Evolutionary conservation across 1,139 yeast genomes (phyloP), one percentile per base, ranked within the genome.

Genomic region (Blastobotrys illinoisensis): DNA sequence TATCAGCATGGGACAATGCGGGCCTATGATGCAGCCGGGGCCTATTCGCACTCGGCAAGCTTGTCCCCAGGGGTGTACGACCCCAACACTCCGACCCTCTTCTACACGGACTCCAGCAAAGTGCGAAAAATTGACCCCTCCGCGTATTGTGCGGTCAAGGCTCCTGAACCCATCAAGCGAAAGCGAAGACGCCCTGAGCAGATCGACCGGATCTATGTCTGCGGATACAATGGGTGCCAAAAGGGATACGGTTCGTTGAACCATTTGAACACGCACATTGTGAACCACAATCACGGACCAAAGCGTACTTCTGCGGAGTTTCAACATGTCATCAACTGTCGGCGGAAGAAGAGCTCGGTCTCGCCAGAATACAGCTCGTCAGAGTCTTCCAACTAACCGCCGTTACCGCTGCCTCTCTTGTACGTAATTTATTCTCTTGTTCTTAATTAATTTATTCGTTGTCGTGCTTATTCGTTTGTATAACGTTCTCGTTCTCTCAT

Each of bases 181-280:
- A 84, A 85, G 54, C 75, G 95, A 61, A 75, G 91, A 57, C 75
- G 85, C 48, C 85, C 83, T 62, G 82, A 83, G 62, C 91, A 86
- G 66, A 85, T 86, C 63, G 82, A 82, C 53, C 75, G 95, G 48
- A 72, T 83, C 47, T 86, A 85, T 69, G 74, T 72, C 49, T 86
- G 95, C 67, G 78, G 79, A 50, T 82, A 64, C 62, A 77, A 79
- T 9, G 81, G 79, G 1, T 86, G 95, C 64, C 72, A 78, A 46
- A 86, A 86, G 69, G 82, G 86, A 51, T 86, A 86, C 66, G 95
- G 95, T 1, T 83, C 89, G 20, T 72, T 86, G 51, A 86, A 86
- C 68, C 95, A 86, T 68, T 72, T 86, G 51, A 86, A 86, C 67
- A 86, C 91, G 13, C 95, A 86, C 67, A 84, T 86, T 19, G 78